These are phyloP conservation scores for Warburgia ugandensis DNA, from an alignment of 164 flowering plant genomes.

Conservation along the genomic window DNA sequence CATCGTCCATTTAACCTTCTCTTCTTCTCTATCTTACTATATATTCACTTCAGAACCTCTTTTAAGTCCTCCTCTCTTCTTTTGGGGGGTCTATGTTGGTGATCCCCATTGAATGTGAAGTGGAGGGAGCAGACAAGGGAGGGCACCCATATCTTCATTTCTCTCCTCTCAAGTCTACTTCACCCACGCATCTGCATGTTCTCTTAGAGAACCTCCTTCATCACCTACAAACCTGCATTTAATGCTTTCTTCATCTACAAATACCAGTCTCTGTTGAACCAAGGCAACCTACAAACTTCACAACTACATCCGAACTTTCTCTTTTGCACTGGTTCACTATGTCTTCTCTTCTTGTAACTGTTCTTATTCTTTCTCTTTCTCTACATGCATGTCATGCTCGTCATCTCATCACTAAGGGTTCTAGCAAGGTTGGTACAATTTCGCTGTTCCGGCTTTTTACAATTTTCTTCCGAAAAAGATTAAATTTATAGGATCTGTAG, in stretches of 20 bases:
- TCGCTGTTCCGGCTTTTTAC: too few species aligned
- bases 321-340: too few species aligned
- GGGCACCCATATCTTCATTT: slow-evolving; percentile 15
- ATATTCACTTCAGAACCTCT: background rate
- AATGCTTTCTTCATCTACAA: slow-evolving; percentile 37
- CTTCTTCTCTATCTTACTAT: background rate
- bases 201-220: slow-evolving; percentile 33
- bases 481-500: too few species aligned
- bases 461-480: too few species aligned
- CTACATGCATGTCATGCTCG: slow-evolving; percentile 36
- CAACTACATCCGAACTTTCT: background rate
- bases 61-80: background rate
- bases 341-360: slow-evolving; percentile 21
- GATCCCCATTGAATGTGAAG: slow-evolving; percentile 2
- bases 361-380: slow-evolving; percentile 23
- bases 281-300: too few species aligned
- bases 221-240: slow-evolving; percentile 54
- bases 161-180: slow-evolving; percentile 21
- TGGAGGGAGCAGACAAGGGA: background rate
- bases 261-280: too few species aligned
- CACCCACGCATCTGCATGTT: slow-evolving; percentile 50
- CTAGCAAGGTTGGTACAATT: slow-evolving; percentile 22
- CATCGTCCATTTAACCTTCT: too few species aligned
- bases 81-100: too few species aligned
- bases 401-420: slow-evolving; percentile 7